Evolutionary conservation across 768 basidiomycete genomes (phyloP), one percentile per base, ranked within the genome.

Genomic region (Baorangia bicolor): DNA sequence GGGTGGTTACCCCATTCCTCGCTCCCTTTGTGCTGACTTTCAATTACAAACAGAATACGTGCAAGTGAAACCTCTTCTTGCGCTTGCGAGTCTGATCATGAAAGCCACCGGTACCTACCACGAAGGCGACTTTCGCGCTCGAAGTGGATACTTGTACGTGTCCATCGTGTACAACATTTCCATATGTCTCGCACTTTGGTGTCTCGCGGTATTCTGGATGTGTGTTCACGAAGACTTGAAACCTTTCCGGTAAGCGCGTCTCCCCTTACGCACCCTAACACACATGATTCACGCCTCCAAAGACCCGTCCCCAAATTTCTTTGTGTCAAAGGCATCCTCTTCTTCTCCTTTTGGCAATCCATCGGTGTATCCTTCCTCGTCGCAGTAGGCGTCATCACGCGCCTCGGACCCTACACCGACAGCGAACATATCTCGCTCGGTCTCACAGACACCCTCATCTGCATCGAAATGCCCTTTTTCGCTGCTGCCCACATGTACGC

Each of bases 331-430:
- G 96, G 96, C 42, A 94, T 99, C 62, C 80, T 99, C 21, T 98
- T 98, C 79, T 96, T 97, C 73, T 94, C 92, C 2, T 99, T 99
- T 76, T 99, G 97, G 97, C 97, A 99, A 70, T 85, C 90, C 21
- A 82, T 96, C 47, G 82, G 66, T 43, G 82, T 99, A 47, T 94
- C 94, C 30, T 81, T 91, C 64, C 81, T 98, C n/a, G 96, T 95
- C 44, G 89, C 93, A 2, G 78, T 88, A 0, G 81, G 87, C 10
- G 81, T 77, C 47, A 91, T 98, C 69, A 85, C 77, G 34, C 80
- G 79, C 47, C 82, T 97, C 43, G 94, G 94, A 4, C 89, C 91
- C 13, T 95, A 96, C 73, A 90, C 86, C 9, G 90, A 94, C 69
- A 77, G 78, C 28, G 92, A 93, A 66, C 88, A 94, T 69, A 92